Base-by-base conservation (phyloP, 345 rosid species). In the Sisymbrium altissimum region DNA sequence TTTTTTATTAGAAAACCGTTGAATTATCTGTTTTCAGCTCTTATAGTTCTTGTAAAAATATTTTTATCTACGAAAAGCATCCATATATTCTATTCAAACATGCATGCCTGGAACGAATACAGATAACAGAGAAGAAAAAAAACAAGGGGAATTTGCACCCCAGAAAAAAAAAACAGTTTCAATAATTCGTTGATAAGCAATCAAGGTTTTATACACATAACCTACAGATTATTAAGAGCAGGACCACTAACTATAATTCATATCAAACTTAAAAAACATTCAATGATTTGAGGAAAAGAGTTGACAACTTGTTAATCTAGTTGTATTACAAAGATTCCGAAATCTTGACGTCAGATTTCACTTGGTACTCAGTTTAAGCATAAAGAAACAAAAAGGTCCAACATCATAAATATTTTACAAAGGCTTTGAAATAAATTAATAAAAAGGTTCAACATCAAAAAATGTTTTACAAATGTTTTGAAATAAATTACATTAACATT, bases 221-320 rank as follows among this genome's bases (percentile, higher is more conserved):
- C 32, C 4, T 32, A 65, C 21, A 32, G 0, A 62, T 19, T 18
- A 43, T 41, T 64, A 44, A 23, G 65, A 19, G 9, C 65, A 73
- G 78, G 78, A 74, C 61, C 78, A 66, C 66, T 25, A 66, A 29
- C 52, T 57, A 58, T 56, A 7, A 63, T 73, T 55, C 41, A 65
- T 64, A 41, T 10, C 33, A 73, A 56, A 27, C 44, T 66, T 45
- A 9, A 45, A 73, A 25, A 27, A 38, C 25, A 23, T 23, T 23
- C 71, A 73, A 73, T 65, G 27, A 73, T 73, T 65, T 32, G 49
- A 58, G 40, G 52, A 36, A 59, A 48, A 74, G 72, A 74, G 73
- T 66, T 74, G 78, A 74, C 78, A 66, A 66, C 72, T 74, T 74
- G 72, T 67, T 74, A 39, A 66, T 48, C 78, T 66, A 74, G 61